phyloP scores from a whole-genome alignment of 495 filamentous ascomycete species.

The Podospora conica region DNA sequence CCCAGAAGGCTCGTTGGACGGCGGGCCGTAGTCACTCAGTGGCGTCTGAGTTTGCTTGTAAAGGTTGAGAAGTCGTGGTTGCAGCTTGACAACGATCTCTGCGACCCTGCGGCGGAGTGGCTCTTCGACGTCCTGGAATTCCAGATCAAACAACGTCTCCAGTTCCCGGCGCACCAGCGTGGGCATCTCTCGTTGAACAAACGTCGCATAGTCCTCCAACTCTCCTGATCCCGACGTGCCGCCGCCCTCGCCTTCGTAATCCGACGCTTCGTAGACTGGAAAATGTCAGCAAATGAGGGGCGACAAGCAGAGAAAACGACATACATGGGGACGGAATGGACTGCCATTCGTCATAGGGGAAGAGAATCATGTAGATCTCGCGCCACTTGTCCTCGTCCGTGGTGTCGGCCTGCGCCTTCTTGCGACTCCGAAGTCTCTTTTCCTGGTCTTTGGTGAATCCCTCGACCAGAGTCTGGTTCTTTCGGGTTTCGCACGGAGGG shows the following conservation, averaged over 20 bases:
- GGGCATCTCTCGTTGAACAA: constrained; percentile 28
- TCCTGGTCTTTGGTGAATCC: constrained; percentile 29
- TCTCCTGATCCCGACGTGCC: constrained; percentile 10
- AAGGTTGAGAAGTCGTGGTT: constrained; percentile 18
- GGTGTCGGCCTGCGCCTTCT: constrained; percentile 33
- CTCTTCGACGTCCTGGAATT: constrained; percentile 22
- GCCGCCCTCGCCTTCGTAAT: constrained; percentile 23
- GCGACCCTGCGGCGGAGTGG: constrained; percentile 19
- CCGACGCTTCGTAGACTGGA: constrained; percentile 21
- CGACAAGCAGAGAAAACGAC: background rate
- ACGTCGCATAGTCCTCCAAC: constrained; percentile 25
- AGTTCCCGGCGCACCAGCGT: constrained; percentile 25
- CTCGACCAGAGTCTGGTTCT: constrained; percentile 17
- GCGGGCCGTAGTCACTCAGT: constrained; percentile 24
- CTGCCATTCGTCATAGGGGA: constrained; percentile 33
- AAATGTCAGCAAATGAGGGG: constrained; percentile 2
- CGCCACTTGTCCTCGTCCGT: constrained; percentile 41
- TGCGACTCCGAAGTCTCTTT: constrained; percentile 33
- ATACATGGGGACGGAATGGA: constrained; percentile 37
- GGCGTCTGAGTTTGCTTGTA: constrained; percentile 27
- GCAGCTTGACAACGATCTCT: constrained; percentile 21
- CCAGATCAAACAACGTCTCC: constrained; percentile 20
- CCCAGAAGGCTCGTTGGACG: background rate
- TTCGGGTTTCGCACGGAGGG: constrained; percentile 18
- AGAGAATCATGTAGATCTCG: constrained; percentile 39